Evolutionary conservation across 169 alveolate species (phyloP), one percentile per base, ranked within the genome.

Genomic region (Plasmodium yoelii): DNA sequence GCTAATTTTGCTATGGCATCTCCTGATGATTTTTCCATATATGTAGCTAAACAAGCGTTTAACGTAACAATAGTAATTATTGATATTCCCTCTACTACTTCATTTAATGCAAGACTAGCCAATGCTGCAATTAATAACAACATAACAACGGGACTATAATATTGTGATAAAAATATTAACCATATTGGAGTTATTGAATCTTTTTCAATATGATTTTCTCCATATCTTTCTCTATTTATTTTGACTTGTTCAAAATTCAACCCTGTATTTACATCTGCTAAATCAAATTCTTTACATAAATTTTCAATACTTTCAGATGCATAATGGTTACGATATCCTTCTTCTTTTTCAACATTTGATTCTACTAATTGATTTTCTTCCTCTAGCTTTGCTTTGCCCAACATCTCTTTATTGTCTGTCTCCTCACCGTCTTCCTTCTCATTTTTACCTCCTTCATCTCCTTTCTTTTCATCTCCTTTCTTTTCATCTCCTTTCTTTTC

Each of bases 11-110:
- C 98, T 60, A 96, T 92, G 15, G 97, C 98, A 87, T 94, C 93
- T 18, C 97, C 96, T 28, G 97, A 96, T 42, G 97, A 94, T 65
- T 93, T 93, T 71, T 96, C 98, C 98, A 96, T 96, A 89, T 96
- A 95, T 0, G 98, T 95, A 12, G 99, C 99, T 87, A 97, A 93
- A 59, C 95, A 93, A 18, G 99, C 97, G 82, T 97, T 97, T 53
- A 97, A 80, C 68, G 95, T 91, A 73, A 96, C 96, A 51, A 97
- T 97, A 87, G 95, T 73, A 53, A 96, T 80, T 55, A 96, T 96
- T 47, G 97, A 96, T 24, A 91, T 87, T 56, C 98, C 99, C 63
- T 96, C 98, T n/a, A 96, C 97, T 92, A 93, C 72, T 89, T 95
- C 96, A 39, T 94, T 95, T 51, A 96, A 92, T 2, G 94, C 96